Base-by-base conservation (phyloP, 148 eudicot genomes). In the Silene latifolia region DNA sequence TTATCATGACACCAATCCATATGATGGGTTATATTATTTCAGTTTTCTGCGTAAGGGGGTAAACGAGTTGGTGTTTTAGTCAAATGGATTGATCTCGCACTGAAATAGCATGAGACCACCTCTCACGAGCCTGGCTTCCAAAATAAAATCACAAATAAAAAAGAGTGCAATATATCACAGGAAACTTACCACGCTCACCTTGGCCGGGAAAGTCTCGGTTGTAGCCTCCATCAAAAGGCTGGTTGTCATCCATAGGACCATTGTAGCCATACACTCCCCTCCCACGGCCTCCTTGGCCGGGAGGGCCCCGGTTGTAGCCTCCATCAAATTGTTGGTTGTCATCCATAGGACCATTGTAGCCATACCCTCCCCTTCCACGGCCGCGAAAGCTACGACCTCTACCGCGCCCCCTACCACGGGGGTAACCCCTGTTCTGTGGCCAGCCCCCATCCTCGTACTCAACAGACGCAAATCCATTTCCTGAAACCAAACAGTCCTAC, bases 361-460 rank as follows among this genome's bases (percentile, higher is more conserved):
- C 71, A 67, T 67, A 67, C 0, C 71, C 71, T 19, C 71, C 71
- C 71, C 71, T 44, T 11, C 53, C 96, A 77, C 89, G 89, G 42
- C 90, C 92, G 71, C 92, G 85, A 68, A 71, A 80, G 63, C 78
- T 74, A 71, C 97, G 92, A 67, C 92, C 97, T 77, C 97, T 89
- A 7, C 97, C 97, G 44, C 93, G 85, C n/a, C 97, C 93, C 75
- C 94, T 81, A 44, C 97, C 98, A 84, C 96, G 85, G 3, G 83
- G 76, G 78, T 82, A 88, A 32, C 93, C 90, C 53, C 87, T 85
- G 80, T 85, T 86, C 25, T 85, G 76, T 73, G 90, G 97, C 85
- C 85, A 94, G 14, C 97, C 97, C 64, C 93, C 98, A 80, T 94
- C 92, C 18, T 92, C 97, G 62, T 80, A 87, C 67, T 89, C 97